These are phyloP conservation scores for Paecilomyces formosus DNA, from an alignment of 2,329 filamentous ascomycete species.

Conservation along the genomic window DNA sequence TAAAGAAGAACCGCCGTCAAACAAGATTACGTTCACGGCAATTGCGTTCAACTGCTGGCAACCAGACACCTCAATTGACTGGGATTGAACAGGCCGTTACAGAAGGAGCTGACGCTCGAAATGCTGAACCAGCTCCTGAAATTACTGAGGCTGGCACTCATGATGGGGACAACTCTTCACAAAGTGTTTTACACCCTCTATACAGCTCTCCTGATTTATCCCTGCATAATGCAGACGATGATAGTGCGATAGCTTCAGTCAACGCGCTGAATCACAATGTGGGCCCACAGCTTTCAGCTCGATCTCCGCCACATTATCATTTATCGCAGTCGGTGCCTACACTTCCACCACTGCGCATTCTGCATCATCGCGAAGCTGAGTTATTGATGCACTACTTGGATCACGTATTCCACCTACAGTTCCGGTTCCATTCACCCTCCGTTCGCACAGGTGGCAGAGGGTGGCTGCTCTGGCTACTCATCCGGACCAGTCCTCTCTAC, in stretches of 20 bases:
- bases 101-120: neutral
- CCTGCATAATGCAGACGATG: neutral
- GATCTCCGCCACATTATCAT: neutral
- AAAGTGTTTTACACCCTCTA: neutral
- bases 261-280: neutral
- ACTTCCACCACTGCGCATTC: neutral
- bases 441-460: conserved; percentile 3
- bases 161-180: neutral
- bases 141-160: neutral
- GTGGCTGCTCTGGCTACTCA: conserved; percentile 9
- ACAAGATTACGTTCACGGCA: neutral
- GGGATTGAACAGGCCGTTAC: neutral
- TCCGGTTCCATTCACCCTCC: conserved; percentile 7
- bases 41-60: neutral
- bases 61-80: neutral
- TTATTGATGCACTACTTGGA: conserved; percentile 11
- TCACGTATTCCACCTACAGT: conserved; percentile 10
- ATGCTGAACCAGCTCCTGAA: neutral
- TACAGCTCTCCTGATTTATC: neutral
- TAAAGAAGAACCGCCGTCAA: neutral
- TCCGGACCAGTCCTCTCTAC: conserved; percentile 7
- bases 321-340: neutral
- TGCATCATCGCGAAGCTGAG: conserved; percentile 8
- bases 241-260: neutral
- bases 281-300: neutral